Base-by-base conservation (phyloP, 805 yeast species). In the Candida ficus region DNA sequence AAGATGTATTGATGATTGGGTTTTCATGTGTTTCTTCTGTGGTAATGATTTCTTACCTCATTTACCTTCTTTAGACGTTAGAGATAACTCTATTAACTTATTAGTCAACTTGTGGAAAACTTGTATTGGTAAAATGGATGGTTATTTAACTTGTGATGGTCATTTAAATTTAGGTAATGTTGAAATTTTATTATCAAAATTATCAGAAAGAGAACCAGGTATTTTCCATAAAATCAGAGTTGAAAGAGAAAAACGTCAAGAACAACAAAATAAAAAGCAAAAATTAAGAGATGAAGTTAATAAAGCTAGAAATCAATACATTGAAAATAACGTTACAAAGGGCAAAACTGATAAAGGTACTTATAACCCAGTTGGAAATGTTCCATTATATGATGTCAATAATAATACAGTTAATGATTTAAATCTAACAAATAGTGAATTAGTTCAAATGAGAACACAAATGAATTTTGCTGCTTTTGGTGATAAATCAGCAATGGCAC, bases 31-130 rank as follows among this genome's bases (percentile, higher is more conserved):
- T 73, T 93, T 93, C 68, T 93, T 93, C 58, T 95, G 91, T 48
- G 99, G 99, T 63, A 93, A 93, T 59, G 99, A 93, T 77, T 93
- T 93, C 72, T 68, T 93, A 54, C 99, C 99, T 1, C 98, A 91
- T 64, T 67, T 93, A 50, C 98, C 99, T 4, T 80, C 95, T 23
- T 72, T 93, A 41, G 96, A 91, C 55, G 97, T 93, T 32, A 78
- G 99, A 52, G 98, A 93, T 61, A 86, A 87, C 56, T 90, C 96
- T 51, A 84, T 93, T 54, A 96, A 91, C 56, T 68, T 76, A 19
- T 65, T 93, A 39, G 81, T 88, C 11, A 73, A 71, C 29, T 77
- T 91, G 35, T 93, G 99, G 99, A 89, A 90, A 54, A 68, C 74
- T 27, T 61, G 74, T 1, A 58, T 93, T 35, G 83, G 95, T 0